phyloP scores from a whole-genome alignment of 169 alveolate species.

The Plasmodium berghei region DNA sequence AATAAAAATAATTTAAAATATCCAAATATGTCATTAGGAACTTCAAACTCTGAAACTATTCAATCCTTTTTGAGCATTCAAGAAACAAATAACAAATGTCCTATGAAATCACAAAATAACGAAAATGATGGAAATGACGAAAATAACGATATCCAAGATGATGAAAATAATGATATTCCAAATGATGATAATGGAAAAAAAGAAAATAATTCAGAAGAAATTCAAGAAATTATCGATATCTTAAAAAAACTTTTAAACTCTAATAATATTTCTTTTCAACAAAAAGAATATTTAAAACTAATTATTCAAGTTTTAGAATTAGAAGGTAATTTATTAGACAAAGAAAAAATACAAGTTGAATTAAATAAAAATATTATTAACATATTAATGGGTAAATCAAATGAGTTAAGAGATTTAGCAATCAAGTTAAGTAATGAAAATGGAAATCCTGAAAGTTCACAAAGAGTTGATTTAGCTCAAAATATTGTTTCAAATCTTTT shows the following conservation, averaged over 20 bases:
- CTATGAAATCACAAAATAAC: background rate
- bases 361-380: conserved; percentile 31
- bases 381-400: conserved; percentile 39
- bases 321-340: conserved; percentile 42
- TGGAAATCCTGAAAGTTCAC: conserved; percentile 33
- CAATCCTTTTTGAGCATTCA: conserved; percentile 15
- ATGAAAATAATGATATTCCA: background rate
- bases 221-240: background rate
- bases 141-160: background rate
- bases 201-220: background rate
- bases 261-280: conserved; percentile 6
- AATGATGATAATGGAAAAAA: background rate
- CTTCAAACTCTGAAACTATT: background rate
- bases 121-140: background rate
- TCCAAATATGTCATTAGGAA: background rate
- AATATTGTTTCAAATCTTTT: conserved; percentile 61
- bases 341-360: conserved; percentile 47
- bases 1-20: background rate
- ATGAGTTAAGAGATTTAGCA: conserved; percentile 50
- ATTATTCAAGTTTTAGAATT: conserved; percentile 20
- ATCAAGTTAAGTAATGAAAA: conserved; percentile 39
- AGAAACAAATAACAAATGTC: background rate
- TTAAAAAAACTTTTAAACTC: conserved; percentile 4
- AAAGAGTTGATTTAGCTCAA: conserved; percentile 68
- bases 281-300: conserved; percentile 35